Conservation (phyloP, 768 basidiomycete genomes). For the Russula vinacea region DNA sequence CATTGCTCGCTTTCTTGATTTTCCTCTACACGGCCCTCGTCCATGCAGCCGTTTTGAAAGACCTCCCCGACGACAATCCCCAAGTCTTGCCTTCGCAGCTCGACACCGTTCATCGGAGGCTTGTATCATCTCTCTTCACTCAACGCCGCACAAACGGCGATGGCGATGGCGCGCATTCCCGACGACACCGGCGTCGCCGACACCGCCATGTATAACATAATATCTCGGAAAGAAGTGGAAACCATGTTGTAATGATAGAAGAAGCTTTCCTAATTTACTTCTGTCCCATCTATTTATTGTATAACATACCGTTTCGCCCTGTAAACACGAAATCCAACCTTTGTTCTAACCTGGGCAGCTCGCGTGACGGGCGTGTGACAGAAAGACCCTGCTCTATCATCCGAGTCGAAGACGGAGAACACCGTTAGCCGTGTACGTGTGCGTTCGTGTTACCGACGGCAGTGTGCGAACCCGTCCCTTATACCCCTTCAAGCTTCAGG, state of each 20-base stretch:
- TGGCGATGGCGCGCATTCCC: not conserved
- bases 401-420: too few species aligned
- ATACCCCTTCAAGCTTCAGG: not conserved
- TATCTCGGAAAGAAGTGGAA: not conserved
- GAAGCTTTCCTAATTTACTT: not conserved
- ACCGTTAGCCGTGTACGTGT: too few species aligned
- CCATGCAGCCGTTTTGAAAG: constrained; percentile 12
- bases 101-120: not conserved
- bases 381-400: too few species aligned
- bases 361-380: too few species aligned
- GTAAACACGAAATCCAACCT: not conserved
- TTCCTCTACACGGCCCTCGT: constrained; percentile 6
- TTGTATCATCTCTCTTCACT: constrained; percentile 6
- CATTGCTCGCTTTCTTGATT: constrained; percentile 7
- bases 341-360: not conserved
- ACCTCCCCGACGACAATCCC: not conserved
- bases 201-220: constrained; percentile 16
- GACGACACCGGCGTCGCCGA: constrained; percentile 18
- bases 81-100: not conserved
- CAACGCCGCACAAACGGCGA: not conserved
- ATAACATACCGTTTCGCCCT: not conserved
- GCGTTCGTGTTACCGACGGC: not conserved
- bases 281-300: not conserved
- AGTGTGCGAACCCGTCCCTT: not conserved
- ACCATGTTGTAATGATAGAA: not conserved